phyloP scores from a whole-genome alignment of 768 basidiomycete genomes.

The Clitopilus hobsonii region DNA sequence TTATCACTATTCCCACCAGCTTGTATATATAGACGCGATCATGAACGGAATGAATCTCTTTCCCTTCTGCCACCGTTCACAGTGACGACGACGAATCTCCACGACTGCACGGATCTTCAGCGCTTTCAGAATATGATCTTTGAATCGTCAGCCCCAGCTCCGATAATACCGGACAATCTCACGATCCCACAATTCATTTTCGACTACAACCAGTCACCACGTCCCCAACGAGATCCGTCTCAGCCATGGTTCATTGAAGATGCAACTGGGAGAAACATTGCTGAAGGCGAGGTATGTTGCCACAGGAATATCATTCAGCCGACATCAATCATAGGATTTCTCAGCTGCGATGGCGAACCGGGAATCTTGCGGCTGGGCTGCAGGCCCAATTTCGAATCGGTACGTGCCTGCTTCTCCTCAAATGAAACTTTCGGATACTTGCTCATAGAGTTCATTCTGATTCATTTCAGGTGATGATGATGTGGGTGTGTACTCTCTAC shows the following conservation, averaged over 20 bases:
- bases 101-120: no score
- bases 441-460: neutral
- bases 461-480: slow-evolving; percentile 37
- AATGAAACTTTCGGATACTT: neutral
- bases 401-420: slow-evolving; percentile 15
- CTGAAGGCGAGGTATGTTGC: slow-evolving; percentile 36
- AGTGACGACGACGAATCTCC: no score
- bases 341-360: slow-evolving; percentile 42
- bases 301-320: no score
- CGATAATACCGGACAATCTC: slow-evolving; percentile 44
- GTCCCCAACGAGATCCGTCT: slow-evolving; percentile 27
- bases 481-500: slow-evolving; percentile 40
- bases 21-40: no score
- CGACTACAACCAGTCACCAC: slow-evolving; percentile 33
- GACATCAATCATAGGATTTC: neutral
- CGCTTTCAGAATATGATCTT: neutral
- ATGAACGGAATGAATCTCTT: no score
- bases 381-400: slow-evolving; percentile 37
- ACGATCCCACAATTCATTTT: slow-evolving; percentile 53
- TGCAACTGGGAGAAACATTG: slow-evolving; percentile 33
- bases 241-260: slow-evolving; percentile 50
- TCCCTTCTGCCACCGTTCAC: no score
- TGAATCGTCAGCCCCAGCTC: slow-evolving; percentile 4
- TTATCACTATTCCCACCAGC: no score
- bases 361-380: slow-evolving; percentile 44